Evolutionary conservation across 2,329 filamentous ascomycete genomes (phyloP).

Genomic region (Chaetomiaceae sp.): DNA sequence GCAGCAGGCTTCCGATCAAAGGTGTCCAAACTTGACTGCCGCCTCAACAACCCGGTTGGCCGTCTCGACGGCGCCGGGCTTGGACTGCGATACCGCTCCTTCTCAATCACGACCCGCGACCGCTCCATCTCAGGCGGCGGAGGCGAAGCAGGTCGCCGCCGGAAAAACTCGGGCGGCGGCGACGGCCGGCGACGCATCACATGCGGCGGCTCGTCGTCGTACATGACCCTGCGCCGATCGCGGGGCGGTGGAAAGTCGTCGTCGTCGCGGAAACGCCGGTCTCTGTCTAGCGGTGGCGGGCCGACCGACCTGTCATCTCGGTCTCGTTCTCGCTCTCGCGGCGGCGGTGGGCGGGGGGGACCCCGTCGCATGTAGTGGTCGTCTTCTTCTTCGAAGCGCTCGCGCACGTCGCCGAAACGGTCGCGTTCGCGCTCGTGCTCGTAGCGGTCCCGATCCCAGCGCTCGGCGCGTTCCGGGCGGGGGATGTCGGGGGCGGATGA

Average conservation of each 20-base stretch:
- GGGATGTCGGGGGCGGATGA: conserved; percentile 21
- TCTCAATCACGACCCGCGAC: conserved; percentile 49
- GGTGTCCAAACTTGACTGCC: conserved; percentile 86
- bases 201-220: conserved; percentile 37
- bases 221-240: conserved; percentile 42
- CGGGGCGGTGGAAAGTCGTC: conserved; percentile 41
- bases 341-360: conserved; percentile 24
- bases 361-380: conserved; percentile 39
- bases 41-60: conserved; percentile 62
- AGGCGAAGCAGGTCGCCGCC: conserved; percentile 31
- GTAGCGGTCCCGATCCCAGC: conserved; percentile 55
- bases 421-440: conserved; percentile 43
- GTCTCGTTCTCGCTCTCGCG: conserved; percentile 15
- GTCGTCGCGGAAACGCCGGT: conserved; percentile 35
- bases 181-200: conserved; percentile 27
- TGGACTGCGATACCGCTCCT: conserved; percentile 47
- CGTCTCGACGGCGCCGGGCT: conserved; percentile 50
- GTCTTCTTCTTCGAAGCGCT: conserved; percentile 49
- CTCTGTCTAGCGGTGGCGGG: conserved; percentile 7
- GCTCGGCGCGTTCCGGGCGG: conserved; percentile 34
- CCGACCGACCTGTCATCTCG: conserved; percentile 40
- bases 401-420: conserved; percentile 46
- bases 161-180: conserved; percentile 30
- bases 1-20: conserved; percentile 74
- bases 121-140: conserved; percentile 51